phyloP scores from a whole-genome alignment of 768 basidiomycete species.

The Hypholoma fasciculare region DNA sequence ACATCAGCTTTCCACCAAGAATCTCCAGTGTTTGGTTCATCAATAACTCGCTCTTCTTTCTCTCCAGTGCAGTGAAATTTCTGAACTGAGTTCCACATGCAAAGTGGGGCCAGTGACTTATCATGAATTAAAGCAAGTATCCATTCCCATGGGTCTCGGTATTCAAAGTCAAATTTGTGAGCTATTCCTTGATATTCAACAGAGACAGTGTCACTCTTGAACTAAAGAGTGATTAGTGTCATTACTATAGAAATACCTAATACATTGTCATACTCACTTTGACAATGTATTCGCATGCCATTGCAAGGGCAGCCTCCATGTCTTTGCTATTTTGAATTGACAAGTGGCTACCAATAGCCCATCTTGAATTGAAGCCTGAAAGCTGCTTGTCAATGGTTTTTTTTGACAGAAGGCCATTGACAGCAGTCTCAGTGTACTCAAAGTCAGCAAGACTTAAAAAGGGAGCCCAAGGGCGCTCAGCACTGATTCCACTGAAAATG shows the following conservation, averaged over 20 bases:
- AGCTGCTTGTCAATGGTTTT: slow-evolving; percentile 14
- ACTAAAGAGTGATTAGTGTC: neutral
- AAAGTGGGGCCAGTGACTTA: too few relatives aligned
- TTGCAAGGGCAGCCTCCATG: slow-evolving; percentile 16
- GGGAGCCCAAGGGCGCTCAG: slow-evolving; percentile 22
- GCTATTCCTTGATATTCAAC: neutral
- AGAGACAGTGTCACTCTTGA: neutral
- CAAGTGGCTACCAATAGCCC: slow-evolving; percentile 17
- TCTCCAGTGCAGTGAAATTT: slow-evolving; percentile 22
- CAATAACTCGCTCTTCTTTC: slow-evolving; percentile 17
- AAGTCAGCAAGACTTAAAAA: slow-evolving; percentile 24
- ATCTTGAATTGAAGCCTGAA: slow-evolving; percentile 16
- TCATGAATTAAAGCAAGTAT: slow-evolving; percentile 1
- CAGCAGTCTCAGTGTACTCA: slow-evolving; percentile 23
- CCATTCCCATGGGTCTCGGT: neutral
- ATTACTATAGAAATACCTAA: too few relatives aligned
- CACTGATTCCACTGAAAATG: neutral
- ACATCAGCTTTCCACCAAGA: slow-evolving; percentile 30
- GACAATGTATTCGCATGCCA: slow-evolving; percentile 20
- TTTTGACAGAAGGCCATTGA: slow-evolving; percentile 18
- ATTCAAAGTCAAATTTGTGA: neutral
- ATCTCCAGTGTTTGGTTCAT: slow-evolving; percentile 29
- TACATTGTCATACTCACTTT: slow-evolving; percentile 9
- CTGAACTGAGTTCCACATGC: slow-evolving; percentile 20
- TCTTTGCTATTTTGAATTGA: slow-evolving; percentile 20